phyloP scores from a whole-genome alignment of 306 rosid genomes.

The Pterocarpus macrocarpus region DNA sequence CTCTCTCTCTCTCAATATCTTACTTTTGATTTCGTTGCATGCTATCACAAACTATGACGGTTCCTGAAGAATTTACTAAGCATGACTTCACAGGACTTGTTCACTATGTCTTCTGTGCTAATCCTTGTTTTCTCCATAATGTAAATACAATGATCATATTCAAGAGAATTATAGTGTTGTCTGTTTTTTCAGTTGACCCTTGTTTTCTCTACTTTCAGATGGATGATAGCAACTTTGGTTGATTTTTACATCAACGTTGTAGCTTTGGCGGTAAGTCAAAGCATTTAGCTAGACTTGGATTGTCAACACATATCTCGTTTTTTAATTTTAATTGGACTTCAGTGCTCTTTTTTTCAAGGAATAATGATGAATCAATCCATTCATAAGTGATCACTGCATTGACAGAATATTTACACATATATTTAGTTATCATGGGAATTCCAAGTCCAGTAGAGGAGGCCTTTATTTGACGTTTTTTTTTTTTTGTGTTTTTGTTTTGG shows the following conservation, averaged over 20 bases:
- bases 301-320: background rate
- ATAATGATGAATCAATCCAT: background rate
- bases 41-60: background rate
- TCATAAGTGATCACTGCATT: background rate
- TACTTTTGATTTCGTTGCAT: background rate
- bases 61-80: background rate
- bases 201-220: slow-evolving; percentile 57
- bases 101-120: slow-evolving; percentile 14
- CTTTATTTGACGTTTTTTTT: background rate
- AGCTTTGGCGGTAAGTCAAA: slow-evolving; percentile 64
- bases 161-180: background rate
- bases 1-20: slow-evolving; percentile 23
- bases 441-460: background rate
- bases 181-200: background rate
- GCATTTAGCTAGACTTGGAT: background rate
- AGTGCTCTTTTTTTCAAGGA: background rate
- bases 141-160: background rate
- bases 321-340: background rate
- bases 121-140: background rate
- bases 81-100: background rate
- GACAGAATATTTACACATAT: background rate
- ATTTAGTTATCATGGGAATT: background rate
- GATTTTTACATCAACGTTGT: slow-evolving; percentile 83
- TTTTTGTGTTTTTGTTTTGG: too few species aligned
- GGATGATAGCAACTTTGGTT: slow-evolving; percentile 78